phyloP scores from a whole-genome alignment of 2,329 filamentous ascomycete genomes.

The Incumbomyces delicatus region DNA sequence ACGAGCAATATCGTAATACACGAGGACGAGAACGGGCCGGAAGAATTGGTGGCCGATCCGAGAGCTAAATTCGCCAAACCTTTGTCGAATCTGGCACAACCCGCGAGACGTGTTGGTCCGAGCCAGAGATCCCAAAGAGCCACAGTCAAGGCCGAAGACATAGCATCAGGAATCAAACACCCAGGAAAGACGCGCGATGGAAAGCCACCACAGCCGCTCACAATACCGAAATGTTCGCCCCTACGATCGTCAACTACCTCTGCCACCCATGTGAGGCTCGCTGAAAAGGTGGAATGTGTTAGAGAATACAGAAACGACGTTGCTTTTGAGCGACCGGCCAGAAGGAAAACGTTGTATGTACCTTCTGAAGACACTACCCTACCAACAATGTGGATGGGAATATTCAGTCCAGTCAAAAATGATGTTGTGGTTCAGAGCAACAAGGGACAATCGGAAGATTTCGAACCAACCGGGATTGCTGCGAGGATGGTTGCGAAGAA shows the following conservation, averaged over 20 bases:
- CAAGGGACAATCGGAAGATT: constrained; percentile 13
- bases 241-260: background rate
- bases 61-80: constrained; percentile 10
- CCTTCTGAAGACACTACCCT: constrained; percentile 33
- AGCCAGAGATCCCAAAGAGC: constrained; percentile 28
- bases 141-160: background rate
- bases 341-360: constrained; percentile 33
- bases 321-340: constrained; percentile 16
- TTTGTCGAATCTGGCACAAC: constrained; percentile 4
- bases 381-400: constrained; percentile 34
- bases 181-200: background rate
- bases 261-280: background rate
- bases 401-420: constrained; percentile 33
- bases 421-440: constrained; percentile 7
- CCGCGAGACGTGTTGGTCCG: constrained; percentile 12
- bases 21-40: constrained; percentile 22
- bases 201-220: too few species aligned
- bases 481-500: constrained; percentile 26
- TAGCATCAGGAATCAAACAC: background rate
- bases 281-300: background rate
- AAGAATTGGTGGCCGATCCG: background rate
- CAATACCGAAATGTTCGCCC: background rate
- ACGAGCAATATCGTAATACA: constrained; percentile 29
- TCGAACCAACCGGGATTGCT: constrained; percentile 26
- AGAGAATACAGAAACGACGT: background rate